phyloP scores from a whole-genome alignment of 352 stramenopile species.

The Peronosclerospora sorghi region DNA sequence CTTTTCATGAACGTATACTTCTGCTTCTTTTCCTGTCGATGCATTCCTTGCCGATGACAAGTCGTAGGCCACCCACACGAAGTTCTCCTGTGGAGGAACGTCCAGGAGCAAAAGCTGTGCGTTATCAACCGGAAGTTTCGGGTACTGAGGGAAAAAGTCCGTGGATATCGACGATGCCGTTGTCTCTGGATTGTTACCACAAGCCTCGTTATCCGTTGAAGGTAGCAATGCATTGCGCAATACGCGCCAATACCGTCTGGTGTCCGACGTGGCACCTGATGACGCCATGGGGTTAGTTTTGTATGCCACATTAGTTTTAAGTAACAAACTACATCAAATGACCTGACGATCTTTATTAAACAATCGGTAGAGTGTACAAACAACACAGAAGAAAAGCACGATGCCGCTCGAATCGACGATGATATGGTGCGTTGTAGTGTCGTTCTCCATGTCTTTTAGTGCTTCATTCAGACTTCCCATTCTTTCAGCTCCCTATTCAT shows the following conservation, averaged over 20 bases:
- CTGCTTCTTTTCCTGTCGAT: not conserved
- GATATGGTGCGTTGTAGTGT: constrained; percentile 53
- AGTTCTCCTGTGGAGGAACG: constrained; percentile 17
- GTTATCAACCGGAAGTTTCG: constrained; percentile 3
- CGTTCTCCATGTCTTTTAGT: not conserved
- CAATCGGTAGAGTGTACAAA: no score
- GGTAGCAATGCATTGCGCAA: constrained; percentile 49
- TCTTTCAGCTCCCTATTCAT: not conserved
- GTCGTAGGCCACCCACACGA: constrained; percentile 45
- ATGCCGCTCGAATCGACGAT: constrained; percentile 86
- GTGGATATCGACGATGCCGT: constrained; percentile 52
- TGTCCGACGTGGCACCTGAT: constrained; percentile 19
- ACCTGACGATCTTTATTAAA: constrained; percentile 17
- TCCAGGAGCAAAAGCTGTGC: constrained; percentile 1
- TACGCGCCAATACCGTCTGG: constrained; percentile 52
- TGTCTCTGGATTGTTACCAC: not conserved
- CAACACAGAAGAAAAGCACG: no score
- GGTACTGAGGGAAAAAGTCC: constrained; percentile 53
- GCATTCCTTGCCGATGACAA: not conserved
- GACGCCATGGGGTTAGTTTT: not conserved
- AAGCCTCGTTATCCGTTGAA: constrained; percentile 3
- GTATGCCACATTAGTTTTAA: not conserved
- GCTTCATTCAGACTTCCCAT: not conserved
- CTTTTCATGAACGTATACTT: constrained; percentile 61
- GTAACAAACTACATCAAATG: constrained; percentile 4